Percentiles rank a stretch among this genome's conserved stretches.
phyloP scores from a whole-genome alignment of 2,329 filamentous ascomycete species.

The Plectosphaerella sp. region DNA sequence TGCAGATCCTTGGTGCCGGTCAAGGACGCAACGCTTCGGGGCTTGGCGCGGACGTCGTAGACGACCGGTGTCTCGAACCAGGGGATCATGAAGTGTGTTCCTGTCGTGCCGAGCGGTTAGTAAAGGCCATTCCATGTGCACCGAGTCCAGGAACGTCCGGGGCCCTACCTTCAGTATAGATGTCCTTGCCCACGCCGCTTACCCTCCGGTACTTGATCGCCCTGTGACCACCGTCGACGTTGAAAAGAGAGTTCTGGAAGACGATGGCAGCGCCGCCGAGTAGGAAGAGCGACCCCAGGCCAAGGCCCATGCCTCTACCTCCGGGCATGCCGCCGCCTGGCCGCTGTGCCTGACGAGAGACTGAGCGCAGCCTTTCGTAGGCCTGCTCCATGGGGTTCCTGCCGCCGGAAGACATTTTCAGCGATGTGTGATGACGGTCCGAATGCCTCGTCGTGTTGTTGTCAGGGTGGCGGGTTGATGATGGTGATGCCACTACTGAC shows the following conservation, averaged over 20 bases:
- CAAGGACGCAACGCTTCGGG: conserved; percentile 91
- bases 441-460: background rate
- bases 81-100: conserved; percentile 88
- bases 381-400: conserved; percentile 43
- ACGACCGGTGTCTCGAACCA: conserved; percentile 97
- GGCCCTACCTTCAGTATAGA: conserved; percentile 80
- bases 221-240: conserved; percentile 95
- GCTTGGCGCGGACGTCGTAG: conserved; percentile 97
- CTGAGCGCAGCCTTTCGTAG: conserved; percentile 44
- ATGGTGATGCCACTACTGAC: background rate
- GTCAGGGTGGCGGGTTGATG: background rate
- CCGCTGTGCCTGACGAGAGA: conserved; percentile 35
- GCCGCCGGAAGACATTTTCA: conserved; percentile 10
- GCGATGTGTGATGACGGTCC: background rate
- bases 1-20: conserved; percentile 99
- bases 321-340: conserved; percentile 36
- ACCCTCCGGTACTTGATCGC: conserved; percentile 97
- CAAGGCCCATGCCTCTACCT: conserved; percentile 29
- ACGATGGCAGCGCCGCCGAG: conserved; percentile 46
- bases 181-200: conserved; percentile 91
- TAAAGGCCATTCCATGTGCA: background rate
- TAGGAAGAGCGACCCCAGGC: conserved; percentile 35
- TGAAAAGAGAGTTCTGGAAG: conserved; percentile 61
- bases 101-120: conserved; percentile 32
- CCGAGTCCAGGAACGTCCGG: background rate